Evolutionary conservation across 2,329 filamentous ascomycete genomes (phyloP), one percentile per base, ranked within the genome.

Genomic region (Phaeoacremonium minimum): DNA sequence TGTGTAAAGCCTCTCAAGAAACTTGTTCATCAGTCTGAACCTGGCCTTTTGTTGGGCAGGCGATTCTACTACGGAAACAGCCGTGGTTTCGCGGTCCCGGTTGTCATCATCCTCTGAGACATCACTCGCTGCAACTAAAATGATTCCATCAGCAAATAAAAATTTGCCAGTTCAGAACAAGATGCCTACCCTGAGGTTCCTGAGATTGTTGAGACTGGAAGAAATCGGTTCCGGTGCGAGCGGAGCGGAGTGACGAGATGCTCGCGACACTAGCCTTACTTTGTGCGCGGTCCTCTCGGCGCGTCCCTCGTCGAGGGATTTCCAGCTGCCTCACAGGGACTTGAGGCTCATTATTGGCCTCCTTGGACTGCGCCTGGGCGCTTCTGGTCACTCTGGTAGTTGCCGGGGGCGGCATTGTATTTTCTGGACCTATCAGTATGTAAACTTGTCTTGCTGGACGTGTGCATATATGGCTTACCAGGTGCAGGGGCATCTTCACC

Each of bases 1-100:
- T 5, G 17, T 22, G 15, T 18, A 38, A 5, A 43, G 30, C 15
- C 38, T 29, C 17, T 43, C 41, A 22, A 43, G 35, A 22, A 41
- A 36, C 22, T 41, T 43, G 30, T 41, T 41, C 41, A 43, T 43
- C 32, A 43, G 30, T n/a, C 22, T 26, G 9, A 9, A 26, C n/a
- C 22, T 26, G 9, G 9, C 9, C n/a, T n/a, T 9, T 26, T n/a
- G 22, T 9, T 26, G 9, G 22, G n/a, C 22, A 26, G 22, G n/a
- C n/a, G 22, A n/a, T 26, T 26, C 22, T 26, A n/a, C 9, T 3
- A 9, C 2, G 9, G 22, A 26, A 2, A 9, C 22, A 26, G 22
- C 22, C n/a, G 9, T n/a, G 22, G 22, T n/a, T 26, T 9, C 9
- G 22, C 22, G 22, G n/a, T n/a, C 22, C 22, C 22, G 22, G 22